Evolutionary conservation across 2,329 filamentous ascomycete genomes (phyloP), one percentile per base, ranked within the genome.

Genomic region (Colletotrichum melonis): DNA sequence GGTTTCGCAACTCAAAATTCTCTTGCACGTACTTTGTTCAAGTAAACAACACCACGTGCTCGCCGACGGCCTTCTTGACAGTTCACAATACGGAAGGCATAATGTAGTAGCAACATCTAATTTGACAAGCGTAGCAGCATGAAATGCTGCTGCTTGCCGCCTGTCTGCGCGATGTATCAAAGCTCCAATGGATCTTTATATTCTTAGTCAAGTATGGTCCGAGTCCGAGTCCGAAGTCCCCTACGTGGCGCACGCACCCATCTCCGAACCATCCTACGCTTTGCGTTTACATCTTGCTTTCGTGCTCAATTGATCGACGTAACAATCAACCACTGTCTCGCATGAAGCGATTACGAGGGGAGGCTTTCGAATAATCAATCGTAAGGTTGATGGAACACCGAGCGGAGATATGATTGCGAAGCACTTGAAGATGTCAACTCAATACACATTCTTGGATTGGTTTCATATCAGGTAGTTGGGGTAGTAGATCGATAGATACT

Each of bases 41-140:
- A n/a, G 42, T n/a, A 32, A 30, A 32, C 42, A 35, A n/a, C 30
- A n/a, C 38, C 60, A 59, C 67, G 46, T 65, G 54, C 26, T 38
- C 52, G 14, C 52, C 35, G 38, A 64, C 16, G n/a, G 24, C 32
- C 19, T 16, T 30, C 22, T 9, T 19, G 26, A 16, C 2, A 19
- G 22, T 49, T n/a, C 42, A 4, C 9, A 14, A 63, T 22, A 5
- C 3, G 19, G 4, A n/a, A 30, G 16, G 26, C 55, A 32, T 57
- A n/a, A 32, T 57, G 28, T 7, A 11, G 19, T 9, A 22, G 52
- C 26, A 22, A 24, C 52, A 8, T n/a, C 52, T 24, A 24, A n/a
- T n/a, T 49, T 4, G 42, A 49, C 19, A 7, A 49, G 42, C 42
- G 7, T n/a, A 49, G n/a, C 42, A 49, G 42, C 7, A 49, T 49